A percentile compares a stretch with the other conserved stretches of the same genome.
Evolutionary conservation across 2,329 filamentous ascomycete genomes (phyloP).

Genomic region (Parastagonospora avenae): DNA sequence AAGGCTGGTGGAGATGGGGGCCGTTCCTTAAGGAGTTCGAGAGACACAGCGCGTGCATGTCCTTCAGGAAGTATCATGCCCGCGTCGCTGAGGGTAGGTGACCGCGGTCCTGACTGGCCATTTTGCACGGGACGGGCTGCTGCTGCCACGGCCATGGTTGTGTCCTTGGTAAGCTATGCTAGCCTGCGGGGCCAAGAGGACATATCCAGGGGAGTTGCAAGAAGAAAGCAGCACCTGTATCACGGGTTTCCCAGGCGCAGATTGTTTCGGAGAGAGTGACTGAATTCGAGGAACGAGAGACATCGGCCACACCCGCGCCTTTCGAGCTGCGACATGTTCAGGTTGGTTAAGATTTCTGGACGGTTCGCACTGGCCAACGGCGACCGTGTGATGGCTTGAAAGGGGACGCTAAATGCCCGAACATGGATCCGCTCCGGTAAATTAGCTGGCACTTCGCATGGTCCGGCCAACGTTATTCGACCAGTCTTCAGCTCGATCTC

Average conservation of each 20-base stretch:
- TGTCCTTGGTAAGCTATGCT: slow-evolving; percentile 24
- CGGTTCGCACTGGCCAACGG: slow-evolving; percentile 20
- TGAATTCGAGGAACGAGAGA: slow-evolving; percentile 20
- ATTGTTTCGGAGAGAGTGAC: slow-evolving; percentile 9
- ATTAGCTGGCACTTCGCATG: slow-evolving; percentile 10
- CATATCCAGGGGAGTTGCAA: slow-evolving; percentile 19
- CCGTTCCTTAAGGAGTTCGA: slow-evolving; percentile 55
- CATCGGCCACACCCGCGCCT: slow-evolving; percentile 17
- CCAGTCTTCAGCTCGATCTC: slow-evolving; percentile 2
- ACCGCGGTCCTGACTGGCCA: slow-evolving; percentile 48
- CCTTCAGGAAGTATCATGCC: slow-evolving; percentile 87
- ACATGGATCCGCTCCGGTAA: slow-evolving; percentile 9
- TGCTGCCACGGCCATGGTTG: slow-evolving; percentile 29
- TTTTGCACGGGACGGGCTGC: slow-evolving; percentile 18
- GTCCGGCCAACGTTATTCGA: slow-evolving; percentile 11
- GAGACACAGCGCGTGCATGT: slow-evolving; percentile 53
- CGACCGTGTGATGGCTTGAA: slow-evolving; percentile 17
- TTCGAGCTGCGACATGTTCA: slow-evolving; percentile 19
- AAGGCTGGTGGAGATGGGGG: slow-evolving; percentile 49
- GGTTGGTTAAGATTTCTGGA: slow-evolving; percentile 24
- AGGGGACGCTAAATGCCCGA: slow-evolving; percentile 17
- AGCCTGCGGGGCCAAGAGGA: slow-evolving; percentile 22
- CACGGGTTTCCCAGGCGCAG: not conserved
- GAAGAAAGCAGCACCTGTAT: not conserved
- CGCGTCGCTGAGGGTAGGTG: slow-evolving; percentile 88